Conservation (phyloP, 768 basidiomycete genomes). For the Trametes cinnabarina region DNA sequence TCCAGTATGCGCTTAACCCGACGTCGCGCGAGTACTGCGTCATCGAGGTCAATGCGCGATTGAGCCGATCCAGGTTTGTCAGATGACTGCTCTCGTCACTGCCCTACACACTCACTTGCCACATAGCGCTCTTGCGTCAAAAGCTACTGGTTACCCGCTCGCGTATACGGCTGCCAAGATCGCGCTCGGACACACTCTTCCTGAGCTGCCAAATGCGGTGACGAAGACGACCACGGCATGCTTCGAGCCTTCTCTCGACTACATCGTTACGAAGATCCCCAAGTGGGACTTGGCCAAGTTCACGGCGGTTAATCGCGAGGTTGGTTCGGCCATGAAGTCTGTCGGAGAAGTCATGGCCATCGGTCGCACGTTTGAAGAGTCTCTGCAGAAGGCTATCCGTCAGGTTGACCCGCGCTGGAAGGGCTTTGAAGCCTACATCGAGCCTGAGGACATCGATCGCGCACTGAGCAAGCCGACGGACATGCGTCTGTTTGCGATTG, state of each 20-base stretch:
- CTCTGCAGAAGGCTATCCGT: constrained; percentile 95
- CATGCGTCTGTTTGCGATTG: constrained; percentile 94
- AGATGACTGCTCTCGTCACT: neutral
- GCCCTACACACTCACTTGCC: constrained; percentile 4
- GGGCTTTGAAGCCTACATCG: constrained; percentile 94
- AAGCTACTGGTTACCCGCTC: constrained; percentile 97
- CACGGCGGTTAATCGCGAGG: constrained; percentile 87
- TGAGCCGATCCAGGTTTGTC: constrained; percentile 76
- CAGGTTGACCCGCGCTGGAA: constrained; percentile 96
- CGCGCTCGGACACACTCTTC: constrained; percentile 94
- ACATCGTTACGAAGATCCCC: constrained; percentile 99
- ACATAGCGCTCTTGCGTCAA: constrained; percentile 87
- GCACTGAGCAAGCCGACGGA: constrained; percentile 87
- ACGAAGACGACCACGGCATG: constrained; percentile 99
- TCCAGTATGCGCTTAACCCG: constrained; percentile 97
- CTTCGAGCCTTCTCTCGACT: constrained; percentile 98
- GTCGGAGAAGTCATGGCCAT: constrained; percentile 99
- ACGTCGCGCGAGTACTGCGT: constrained; percentile 92
- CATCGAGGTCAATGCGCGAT: constrained; percentile 96
- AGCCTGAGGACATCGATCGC: constrained; percentile 80
- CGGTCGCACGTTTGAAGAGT: constrained; percentile 98
- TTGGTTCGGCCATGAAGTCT: constrained; percentile 98
- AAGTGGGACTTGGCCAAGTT: constrained; percentile 99
- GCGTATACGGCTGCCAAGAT: constrained; percentile 99
- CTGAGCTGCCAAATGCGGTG: constrained; percentile 97